Conservation (phyloP, 2,329 filamentous ascomycete genomes). For the Bisporella sp. region DNA sequence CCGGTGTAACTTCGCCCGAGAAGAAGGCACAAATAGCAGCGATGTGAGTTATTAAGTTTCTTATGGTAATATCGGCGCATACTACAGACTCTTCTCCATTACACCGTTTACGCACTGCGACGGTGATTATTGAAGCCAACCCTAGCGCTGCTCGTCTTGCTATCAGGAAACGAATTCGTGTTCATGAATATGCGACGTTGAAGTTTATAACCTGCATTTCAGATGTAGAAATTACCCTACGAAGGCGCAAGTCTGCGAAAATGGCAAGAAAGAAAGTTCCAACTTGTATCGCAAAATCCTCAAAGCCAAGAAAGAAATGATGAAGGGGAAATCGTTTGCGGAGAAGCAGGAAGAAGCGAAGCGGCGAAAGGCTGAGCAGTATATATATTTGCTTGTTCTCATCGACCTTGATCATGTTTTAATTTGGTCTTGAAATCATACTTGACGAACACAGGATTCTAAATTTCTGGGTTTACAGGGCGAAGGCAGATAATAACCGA, state of each 20-base stretch:
- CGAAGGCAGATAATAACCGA: constrained; percentile 22
- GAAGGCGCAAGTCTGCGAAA: no score
- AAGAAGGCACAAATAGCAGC: constrained; percentile 45
- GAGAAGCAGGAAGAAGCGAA: neutral
- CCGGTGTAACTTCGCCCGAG: constrained; percentile 35
- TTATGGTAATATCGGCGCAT: neutral
- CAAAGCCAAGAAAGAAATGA: neutral
- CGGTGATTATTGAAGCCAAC: no score
- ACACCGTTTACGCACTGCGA: no score
- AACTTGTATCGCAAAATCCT: neutral
- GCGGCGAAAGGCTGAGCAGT: neutral
- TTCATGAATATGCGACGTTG: no score
- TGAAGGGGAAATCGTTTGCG: neutral
- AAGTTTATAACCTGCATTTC: no score
- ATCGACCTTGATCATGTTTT: neutral
- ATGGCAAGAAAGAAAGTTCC: neutral
- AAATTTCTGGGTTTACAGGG: constrained; percentile 10
- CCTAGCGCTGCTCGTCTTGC: no score
- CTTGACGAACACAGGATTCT: neutral
- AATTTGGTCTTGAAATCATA: neutral
- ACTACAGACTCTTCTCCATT: neutral
- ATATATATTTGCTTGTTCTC: neutral
- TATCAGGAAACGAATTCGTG: no score
- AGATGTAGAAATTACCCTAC: no score
- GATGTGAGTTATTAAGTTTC: constrained; percentile 18